Conservation (phyloP, 2,329 filamentous ascomycete species). For the Sarocladium kiliense region DNA sequence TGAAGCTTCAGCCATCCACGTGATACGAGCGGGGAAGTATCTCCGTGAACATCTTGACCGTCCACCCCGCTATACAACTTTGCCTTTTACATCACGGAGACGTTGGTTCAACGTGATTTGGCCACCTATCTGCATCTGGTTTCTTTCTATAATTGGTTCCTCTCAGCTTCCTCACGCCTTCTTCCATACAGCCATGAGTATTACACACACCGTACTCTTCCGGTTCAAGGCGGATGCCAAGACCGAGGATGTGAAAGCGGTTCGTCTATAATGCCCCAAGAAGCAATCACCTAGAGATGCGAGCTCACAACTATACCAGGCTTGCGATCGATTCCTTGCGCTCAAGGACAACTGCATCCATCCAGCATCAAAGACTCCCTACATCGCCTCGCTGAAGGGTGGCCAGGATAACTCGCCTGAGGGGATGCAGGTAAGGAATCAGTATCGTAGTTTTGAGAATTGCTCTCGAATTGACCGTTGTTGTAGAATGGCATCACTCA, state of each 20-base stretch:
- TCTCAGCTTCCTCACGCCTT: no score
- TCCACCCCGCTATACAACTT: no score
- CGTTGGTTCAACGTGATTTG: no score
- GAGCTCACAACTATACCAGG: constrained; percentile 22
- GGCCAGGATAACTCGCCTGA: constrained; percentile 60
- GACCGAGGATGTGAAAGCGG: constrained; percentile 48
- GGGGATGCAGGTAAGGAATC: constrained; percentile 45
- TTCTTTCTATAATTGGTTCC: no score
- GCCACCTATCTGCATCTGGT: no score
- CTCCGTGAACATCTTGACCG: no score
- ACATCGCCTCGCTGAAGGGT: constrained; percentile 53
- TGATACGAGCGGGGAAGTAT: no score
- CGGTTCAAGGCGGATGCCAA: constrained; percentile 52
- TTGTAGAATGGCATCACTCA: constrained; percentile 59
- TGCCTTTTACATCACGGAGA: no score
- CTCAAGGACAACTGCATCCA: constrained; percentile 58
- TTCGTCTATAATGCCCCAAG: constrained; percentile 28
- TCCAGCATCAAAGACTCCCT: constrained; percentile 51
- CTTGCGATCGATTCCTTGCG: constrained; percentile 31
- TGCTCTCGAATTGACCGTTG: background rate
- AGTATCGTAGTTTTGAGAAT: background rate
- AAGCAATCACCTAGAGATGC: no score
- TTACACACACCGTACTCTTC: constrained; percentile 66
- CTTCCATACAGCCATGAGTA: no score
- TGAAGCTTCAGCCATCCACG: no score